Conservation (phyloP, 345 rosid species). For the Linum usitatissimum region DNA sequence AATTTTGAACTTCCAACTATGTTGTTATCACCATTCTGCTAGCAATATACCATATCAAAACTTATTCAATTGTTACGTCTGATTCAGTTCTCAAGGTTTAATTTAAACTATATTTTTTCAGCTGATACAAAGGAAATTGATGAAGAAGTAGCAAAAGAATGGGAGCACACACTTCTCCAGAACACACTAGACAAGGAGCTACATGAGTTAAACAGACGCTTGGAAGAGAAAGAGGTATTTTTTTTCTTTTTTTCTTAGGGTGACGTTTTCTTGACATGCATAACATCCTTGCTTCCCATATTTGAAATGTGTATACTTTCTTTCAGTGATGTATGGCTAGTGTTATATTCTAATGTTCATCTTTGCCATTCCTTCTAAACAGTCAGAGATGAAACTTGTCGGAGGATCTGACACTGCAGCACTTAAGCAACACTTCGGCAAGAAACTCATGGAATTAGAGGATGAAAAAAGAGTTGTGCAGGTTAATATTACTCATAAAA, state of each 20-base stretch:
- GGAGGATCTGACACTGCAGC: conserved; percentile 60
- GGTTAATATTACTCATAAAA: conserved; percentile 30
- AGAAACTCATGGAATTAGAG: conserved; percentile 81
- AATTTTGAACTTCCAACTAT: too few species aligned
- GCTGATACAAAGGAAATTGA: conserved; percentile 73
- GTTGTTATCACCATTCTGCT: too few species aligned
- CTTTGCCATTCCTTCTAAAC: conserved; percentile 17
- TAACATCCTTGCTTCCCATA: neutral
- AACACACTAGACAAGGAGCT: conserved; percentile 90
- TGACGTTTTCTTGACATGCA: neutral
- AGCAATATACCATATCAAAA: too few species aligned
- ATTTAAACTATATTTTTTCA: conserved; percentile 17
- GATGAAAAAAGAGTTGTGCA: conserved; percentile 84
- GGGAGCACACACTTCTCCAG: conserved; percentile 94
- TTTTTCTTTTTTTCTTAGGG: neutral
- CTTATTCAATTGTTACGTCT: neutral
- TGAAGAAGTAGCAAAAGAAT: conserved; percentile 76
- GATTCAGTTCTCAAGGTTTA: neutral
- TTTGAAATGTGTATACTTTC: neutral
- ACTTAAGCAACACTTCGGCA: conserved; percentile 90
- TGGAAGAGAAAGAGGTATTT: conserved; percentile 95
- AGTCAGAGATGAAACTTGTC: conserved; percentile 92
- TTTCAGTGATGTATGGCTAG: neutral
- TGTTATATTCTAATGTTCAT: neutral
- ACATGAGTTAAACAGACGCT: conserved; percentile 70